Conservation (phyloP, 345 rosid species). For the Salix viminalis region DNA sequence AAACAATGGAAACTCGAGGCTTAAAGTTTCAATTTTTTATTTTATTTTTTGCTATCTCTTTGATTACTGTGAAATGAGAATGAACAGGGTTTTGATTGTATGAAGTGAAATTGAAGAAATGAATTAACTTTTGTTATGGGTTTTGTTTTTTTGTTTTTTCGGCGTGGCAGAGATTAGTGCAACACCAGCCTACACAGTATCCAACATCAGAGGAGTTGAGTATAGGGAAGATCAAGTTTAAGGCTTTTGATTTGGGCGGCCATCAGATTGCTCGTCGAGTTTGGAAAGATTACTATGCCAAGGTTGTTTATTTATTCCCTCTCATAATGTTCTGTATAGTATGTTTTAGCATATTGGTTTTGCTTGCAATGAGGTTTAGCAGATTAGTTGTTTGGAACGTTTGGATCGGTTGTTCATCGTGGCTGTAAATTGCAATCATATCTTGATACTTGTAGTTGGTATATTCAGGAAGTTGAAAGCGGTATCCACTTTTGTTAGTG, state of each 20-base stretch:
- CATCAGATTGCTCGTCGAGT: conserved; percentile 84
- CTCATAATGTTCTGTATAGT: neutral
- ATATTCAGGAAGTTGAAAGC: neutral
- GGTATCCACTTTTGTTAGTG: neutral
- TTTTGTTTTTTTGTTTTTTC: conserved; percentile 14
- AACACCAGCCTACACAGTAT: conserved; percentile 81
- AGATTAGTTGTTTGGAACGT: neutral
- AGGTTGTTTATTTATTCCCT: conserved; percentile 30
- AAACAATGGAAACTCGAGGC: neutral
- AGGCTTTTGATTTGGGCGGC: conserved; percentile 82
- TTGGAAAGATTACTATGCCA: conserved; percentile 82
- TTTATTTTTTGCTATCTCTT: neutral
- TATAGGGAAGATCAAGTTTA: conserved; percentile 76
- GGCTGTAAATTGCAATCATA: neutral
- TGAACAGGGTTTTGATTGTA: neutral
- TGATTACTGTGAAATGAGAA: neutral
- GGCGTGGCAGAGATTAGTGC: conserved; percentile 55
- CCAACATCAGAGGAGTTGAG: conserved; percentile 84
- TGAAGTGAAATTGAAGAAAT: neutral
- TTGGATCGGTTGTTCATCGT: neutral
- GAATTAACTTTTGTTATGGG: neutral
- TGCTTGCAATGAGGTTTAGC: neutral
- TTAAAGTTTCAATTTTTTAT: neutral
- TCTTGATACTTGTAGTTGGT: neutral
- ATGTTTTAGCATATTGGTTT: neutral